Evolutionary conservation across 139 green algal species (phyloP), one percentile per base, ranked within the genome.

Genomic region (Chlorella sp.): DNA sequence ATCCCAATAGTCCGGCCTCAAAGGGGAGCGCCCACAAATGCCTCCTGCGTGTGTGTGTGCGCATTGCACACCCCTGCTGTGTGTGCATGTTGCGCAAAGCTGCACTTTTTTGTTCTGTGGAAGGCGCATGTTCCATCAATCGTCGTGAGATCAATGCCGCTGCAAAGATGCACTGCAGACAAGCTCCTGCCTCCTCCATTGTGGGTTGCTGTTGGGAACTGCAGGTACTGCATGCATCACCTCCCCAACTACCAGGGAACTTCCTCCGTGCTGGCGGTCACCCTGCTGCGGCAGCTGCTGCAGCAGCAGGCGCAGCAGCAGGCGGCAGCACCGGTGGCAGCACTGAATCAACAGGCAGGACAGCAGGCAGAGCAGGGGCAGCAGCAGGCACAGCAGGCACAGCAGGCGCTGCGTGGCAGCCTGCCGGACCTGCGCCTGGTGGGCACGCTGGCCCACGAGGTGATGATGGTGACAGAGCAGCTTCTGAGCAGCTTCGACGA

Each of bases 391-490:
- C 64, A 39, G 64, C 61, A 60, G 26, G 37, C 19, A 7, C 24
- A 34, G 71, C 32, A 34, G 42, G 37, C 16, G 66, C 64, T 30
- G n/a, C 71, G 57, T 5, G 76, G 87, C 79, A 64, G 92, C 71
- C 69, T 90, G 48, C n/a, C 83, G 21, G 66, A 36, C 60, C 69
- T 82, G 16, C 66, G 64, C n/a, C 89, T 97, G 89, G 79, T 96
- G 42, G 94, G 95, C 81, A 97, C 95, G 11, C 95, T 96, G n/a
- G 95, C 95, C 0, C 95, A 97, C 66, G 95, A 87, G 34, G 83
- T 89, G 53, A 85, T 92, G 64, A 93, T 83, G 64, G 88, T 94
- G 24, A 80, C 90, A 11, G 90, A 93, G 73, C 94, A 97, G 92
- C 91, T 97, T 83, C 83, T 96, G 89, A 89, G 89, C 24, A 53